Percentiles rank a stretch among this genome's conserved stretches.
phyloP scores from a whole-genome alignment of 2,329 filamentous ascomycete genomes.

The Decorospora gaudefroyi region DNA sequence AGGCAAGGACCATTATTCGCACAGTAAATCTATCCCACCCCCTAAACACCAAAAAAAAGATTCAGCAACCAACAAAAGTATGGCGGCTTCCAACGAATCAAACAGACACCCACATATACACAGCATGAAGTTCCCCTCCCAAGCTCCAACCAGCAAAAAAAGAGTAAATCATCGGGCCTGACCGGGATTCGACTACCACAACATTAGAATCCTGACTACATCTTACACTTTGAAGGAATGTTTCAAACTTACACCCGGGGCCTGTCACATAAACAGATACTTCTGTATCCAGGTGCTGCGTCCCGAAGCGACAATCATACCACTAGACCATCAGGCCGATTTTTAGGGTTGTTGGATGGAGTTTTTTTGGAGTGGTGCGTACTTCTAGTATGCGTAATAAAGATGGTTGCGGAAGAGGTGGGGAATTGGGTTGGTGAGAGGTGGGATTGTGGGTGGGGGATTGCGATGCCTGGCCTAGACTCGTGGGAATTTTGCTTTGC shows the following conservation, averaged over 20 bases:
- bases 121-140: too few species aligned
- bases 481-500: conserved; percentile 10
- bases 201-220: background rate
- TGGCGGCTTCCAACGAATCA: too few species aligned
- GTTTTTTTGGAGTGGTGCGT: background rate
- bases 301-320: conserved; percentile 42
- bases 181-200: conserved; percentile 37
- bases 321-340: conserved; percentile 41
- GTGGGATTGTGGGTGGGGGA: conserved; percentile 3
- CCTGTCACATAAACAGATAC: conserved; percentile 42
- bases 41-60: too few species aligned
- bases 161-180: conserved; percentile 30
- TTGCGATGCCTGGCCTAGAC: conserved; percentile 6
- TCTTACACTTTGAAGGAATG: too few species aligned
- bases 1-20: too few species aligned
- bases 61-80: too few species aligned
- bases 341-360: conserved; percentile 11
- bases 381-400: background rate
- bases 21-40: too few species aligned
- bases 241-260: conserved; percentile 41
- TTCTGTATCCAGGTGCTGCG: conserved; percentile 27
- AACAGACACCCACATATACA: too few species aligned
- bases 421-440: background rate
- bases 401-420: background rate
- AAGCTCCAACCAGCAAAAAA: conserved; percentile 10